Conservation (phyloP, 306 rosid genomes). For the Spatholobus suberectus region DNA sequence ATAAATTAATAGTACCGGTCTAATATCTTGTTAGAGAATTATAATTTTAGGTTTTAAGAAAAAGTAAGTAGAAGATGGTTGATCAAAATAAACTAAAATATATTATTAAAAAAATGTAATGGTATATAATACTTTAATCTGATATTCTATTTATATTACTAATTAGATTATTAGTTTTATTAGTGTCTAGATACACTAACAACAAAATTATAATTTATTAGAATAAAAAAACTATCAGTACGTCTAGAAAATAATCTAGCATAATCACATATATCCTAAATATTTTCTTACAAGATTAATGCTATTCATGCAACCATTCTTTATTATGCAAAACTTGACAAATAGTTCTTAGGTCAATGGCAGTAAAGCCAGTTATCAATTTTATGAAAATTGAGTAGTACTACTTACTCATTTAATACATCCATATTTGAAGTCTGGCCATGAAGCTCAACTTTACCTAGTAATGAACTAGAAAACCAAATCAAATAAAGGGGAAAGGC, state of each 20-base stretch:
- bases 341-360: neutral
- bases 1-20: neutral
- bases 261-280: neutral
- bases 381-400: conserved; percentile 2
- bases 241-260: neutral
- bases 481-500: neutral
- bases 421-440: conserved; percentile 32
- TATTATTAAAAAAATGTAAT: neutral
- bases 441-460: conserved; percentile 12
- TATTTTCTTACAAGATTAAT: neutral
- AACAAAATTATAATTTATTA: neutral
- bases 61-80: neutral
- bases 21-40: neutral
- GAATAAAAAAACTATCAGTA: neutral
- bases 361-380: neutral
- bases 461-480: conserved; percentile 13
- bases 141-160: neutral
- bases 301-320: neutral
- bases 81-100: neutral
- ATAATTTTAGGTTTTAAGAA: neutral
- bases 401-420: conserved; percentile 6
- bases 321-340: neutral
- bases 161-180: neutral
- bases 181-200: neutral
- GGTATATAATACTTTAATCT: neutral